A percentile compares a stretch with the other conserved stretches of the same genome.
These are phyloP conservation scores for Vitis rupestris DNA, from an alignment of 164 flowering plant genomes.

Conservation along the genomic window DNA sequence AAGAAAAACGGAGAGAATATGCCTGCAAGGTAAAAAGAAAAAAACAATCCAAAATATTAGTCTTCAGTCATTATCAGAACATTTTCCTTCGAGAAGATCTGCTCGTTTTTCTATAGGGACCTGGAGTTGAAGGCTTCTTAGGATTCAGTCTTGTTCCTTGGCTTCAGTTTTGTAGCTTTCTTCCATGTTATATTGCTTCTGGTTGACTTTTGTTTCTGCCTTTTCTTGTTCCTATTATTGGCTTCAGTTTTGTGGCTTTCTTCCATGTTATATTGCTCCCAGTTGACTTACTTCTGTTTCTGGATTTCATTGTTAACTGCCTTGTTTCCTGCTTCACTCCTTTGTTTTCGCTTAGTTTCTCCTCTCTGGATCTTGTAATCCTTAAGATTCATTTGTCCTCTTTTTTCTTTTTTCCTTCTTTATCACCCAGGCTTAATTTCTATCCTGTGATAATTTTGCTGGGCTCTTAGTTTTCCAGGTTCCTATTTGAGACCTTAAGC, in stretches of 20 bases:
- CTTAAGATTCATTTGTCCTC: neutral
- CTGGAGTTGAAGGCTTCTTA: conserved; percentile 14
- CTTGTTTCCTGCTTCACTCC: neutral
- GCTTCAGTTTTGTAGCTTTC: conserved; percentile 7
- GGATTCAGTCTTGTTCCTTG: conserved; percentile 16
- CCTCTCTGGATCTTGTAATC: neutral
- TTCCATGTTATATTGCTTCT: neutral
- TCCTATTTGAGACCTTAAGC: neutral
- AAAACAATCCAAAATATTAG: conserved; percentile 33
- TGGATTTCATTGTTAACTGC: neutral
- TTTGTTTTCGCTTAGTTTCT: neutral
- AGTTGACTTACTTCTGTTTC: neutral
- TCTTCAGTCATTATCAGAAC: conserved; percentile 27
- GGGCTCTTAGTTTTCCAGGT: neutral
- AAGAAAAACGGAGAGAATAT: conserved; percentile 95
- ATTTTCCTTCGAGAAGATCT: conserved; percentile 10
- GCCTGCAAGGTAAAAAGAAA: conserved; percentile 89
- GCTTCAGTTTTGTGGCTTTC: neutral
- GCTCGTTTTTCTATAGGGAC: conserved; percentile 14
- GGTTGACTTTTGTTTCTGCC: neutral
- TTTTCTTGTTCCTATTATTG: neutral
- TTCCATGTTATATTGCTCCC: neutral
- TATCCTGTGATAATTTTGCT: neutral
- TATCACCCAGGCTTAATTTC: neutral
- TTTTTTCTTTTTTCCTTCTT: neutral